Conservation (phyloP, 129 eudicot species). For the Flaveria sonorensis region DNA sequence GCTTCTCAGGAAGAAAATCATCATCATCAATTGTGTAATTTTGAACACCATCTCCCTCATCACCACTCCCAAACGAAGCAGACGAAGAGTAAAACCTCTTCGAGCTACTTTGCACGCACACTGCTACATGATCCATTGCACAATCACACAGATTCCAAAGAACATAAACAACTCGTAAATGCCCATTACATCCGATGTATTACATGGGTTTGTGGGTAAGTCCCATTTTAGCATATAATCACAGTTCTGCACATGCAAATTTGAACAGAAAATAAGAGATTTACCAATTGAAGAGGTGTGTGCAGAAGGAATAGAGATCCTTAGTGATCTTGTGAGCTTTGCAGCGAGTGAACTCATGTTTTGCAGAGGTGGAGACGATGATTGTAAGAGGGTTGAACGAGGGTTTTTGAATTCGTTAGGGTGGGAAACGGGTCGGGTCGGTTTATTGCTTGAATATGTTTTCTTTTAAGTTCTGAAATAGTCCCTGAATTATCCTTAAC, state of each 20-base stretch:
- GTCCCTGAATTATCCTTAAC: constrained; percentile 17
- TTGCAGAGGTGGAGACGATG: constrained; percentile 10
- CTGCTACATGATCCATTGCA: constrained; percentile 32
- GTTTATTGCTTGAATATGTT: background rate
- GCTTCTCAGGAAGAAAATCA: constrained; percentile 58
- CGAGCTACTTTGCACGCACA: constrained; percentile 32
- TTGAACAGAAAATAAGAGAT: constrained; percentile 7
- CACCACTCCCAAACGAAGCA: constrained; percentile 34
- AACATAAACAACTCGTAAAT: background rate
- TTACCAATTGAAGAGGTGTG: constrained; percentile 36
- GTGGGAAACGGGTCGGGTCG: constrained; percentile 21
- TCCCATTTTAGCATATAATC: background rate
- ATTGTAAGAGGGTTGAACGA: constrained; percentile 28
- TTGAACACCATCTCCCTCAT: constrained; percentile 28
- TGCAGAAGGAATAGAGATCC: constrained; percentile 26
- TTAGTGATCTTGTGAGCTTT: constrained; percentile 41
- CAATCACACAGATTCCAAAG: constrained; percentile 6
- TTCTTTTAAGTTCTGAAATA: background rate
- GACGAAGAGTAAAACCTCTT: constrained; percentile 53
- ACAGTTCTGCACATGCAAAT: background rate
- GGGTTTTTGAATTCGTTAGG: constrained; percentile 32
- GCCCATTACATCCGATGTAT: background rate
- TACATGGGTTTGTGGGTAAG: too few species aligned
- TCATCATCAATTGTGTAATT: constrained; percentile 32
- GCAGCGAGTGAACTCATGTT: constrained; percentile 51